Evolutionary conservation across 176 grass and related monocot genomes (phyloP).

Genomic region (Canna indica): DNA sequence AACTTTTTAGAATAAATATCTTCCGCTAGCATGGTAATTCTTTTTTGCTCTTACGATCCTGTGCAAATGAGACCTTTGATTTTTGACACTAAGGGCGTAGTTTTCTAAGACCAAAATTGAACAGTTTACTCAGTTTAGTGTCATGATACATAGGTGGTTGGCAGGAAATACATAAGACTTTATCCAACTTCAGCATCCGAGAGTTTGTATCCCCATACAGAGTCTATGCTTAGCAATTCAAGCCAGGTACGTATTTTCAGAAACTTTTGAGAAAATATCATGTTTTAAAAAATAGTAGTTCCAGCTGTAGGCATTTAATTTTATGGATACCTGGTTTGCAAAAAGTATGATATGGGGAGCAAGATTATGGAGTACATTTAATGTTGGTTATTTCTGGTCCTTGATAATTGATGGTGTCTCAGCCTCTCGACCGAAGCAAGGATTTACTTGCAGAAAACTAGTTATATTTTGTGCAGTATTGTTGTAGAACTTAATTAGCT

Average conservation of each 20-base stretch:
- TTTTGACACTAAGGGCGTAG: background rate
- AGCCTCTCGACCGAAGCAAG: no score
- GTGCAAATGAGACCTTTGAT: background rate
- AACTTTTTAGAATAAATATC: no score
- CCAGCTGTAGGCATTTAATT: background rate
- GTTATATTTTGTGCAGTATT: no score
- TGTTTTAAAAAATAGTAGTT: background rate
- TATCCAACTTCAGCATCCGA: slow-evolving; percentile 49
- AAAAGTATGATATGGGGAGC: background rate
- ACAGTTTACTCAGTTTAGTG: background rate
- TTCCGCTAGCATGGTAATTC: background rate
- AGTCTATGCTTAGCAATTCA: slow-evolving; percentile 69
- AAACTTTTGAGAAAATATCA: background rate
- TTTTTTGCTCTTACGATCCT: background rate
- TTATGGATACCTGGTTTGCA: background rate
- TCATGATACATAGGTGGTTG: slow-evolving; percentile 57
- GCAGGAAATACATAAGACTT: slow-evolving; percentile 90
- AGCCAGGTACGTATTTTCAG: slow-evolving; percentile 52
- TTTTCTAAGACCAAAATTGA: background rate
- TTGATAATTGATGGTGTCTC: background rate
- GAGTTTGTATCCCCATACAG: slow-evolving; percentile 55
- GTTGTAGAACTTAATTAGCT: no score
- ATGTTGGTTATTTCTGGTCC: background rate
- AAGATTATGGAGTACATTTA: background rate
- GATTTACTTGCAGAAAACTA: no score